A percentile compares a stretch with the other conserved stretches of the same genome.
These are phyloP conservation scores for Ramaria sp. DNA, from an alignment of 768 basidiomycete species.

Conservation along the genomic window DNA sequence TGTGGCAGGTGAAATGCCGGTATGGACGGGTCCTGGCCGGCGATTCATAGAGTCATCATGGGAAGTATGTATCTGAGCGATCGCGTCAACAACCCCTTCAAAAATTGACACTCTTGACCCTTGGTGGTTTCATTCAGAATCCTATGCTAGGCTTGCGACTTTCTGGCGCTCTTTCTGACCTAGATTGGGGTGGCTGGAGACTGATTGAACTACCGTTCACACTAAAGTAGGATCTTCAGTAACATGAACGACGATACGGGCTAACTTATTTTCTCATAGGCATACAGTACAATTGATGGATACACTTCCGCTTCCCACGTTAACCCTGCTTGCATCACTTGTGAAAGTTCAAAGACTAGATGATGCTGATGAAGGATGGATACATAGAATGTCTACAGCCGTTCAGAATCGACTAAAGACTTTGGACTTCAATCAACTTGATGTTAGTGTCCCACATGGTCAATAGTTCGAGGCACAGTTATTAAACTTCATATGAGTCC, in stretches of 20 bases:
- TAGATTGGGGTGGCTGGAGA: conserved; percentile 73
- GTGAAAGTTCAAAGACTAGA: not conserved
- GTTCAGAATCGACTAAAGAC: not conserved
- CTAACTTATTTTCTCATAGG: not conserved
- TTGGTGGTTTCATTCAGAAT: not conserved
- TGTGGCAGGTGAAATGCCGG: conserved; percentile 30
- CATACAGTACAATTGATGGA: conserved; percentile 2
- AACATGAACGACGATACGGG: not conserved
- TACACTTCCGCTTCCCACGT: not conserved
- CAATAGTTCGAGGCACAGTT: not conserved
- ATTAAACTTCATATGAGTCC: not conserved
- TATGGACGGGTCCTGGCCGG: conserved; percentile 40
- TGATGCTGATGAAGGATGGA: not conserved
- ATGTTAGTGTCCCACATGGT: not conserved
- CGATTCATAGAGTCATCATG: conserved; percentile 45
- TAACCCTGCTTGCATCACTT: conserved; percentile 1
- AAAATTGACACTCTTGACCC: not conserved
- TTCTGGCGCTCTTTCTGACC: conserved; percentile 48
- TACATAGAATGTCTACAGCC: not conserved
- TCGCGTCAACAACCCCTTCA: not conserved
- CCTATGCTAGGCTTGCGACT: conserved; percentile 40
- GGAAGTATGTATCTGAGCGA: conserved; percentile 12
- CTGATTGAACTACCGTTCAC: conserved; percentile 49
- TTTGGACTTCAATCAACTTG: not conserved
- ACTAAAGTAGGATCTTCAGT: conserved; percentile 14